Evolutionary conservation across 1,139 yeast species (phyloP).

Genomic region (Kodamaea arcana): DNA sequence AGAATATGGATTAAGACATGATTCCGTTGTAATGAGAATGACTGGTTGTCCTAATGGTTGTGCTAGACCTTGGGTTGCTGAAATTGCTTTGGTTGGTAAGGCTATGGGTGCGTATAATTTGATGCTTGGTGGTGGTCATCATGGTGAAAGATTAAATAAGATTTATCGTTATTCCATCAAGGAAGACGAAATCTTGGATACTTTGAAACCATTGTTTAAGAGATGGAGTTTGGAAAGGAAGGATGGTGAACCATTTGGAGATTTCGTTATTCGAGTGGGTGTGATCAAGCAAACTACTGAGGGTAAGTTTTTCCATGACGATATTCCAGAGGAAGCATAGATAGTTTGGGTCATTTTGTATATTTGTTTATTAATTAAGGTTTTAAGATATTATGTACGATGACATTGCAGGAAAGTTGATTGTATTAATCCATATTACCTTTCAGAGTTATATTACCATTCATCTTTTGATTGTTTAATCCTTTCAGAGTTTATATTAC

Average conservation of each 20-base stretch:
- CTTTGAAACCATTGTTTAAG: conserved; percentile 81
- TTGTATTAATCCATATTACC: too few species aligned
- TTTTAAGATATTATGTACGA: too few species aligned
- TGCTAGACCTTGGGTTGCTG: conserved; percentile 98
- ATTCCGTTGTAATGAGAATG: conserved; percentile 95
- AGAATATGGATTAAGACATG: conserved; percentile 91
- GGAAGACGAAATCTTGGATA: conserved; percentile 81
- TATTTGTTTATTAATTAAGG: neutral
- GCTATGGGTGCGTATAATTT: conserved; percentile 91
- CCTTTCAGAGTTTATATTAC: too few species aligned
- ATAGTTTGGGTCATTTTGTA: neutral
- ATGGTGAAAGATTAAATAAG: conserved; percentile 90
- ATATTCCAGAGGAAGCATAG: conserved; percentile 74
- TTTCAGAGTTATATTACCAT: too few species aligned
- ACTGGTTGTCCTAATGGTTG: conserved; percentile 99
- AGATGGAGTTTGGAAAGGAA: conserved; percentile 90
- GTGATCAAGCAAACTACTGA: conserved; percentile 83
- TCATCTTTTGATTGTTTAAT: too few species aligned
- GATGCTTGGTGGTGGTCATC: conserved; percentile 95
- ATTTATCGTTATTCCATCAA: conserved; percentile 82
- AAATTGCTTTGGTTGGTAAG: conserved; percentile 92
- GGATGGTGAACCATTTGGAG: conserved; percentile 95
- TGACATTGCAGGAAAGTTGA: too few species aligned
- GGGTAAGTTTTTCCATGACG: conserved; percentile 94
- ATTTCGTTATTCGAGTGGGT: conserved; percentile 81